These are phyloP conservation scores for Paecilomyces sp. DNA, from an alignment of 2,329 filamentous ascomycete genomes.

Conservation along the genomic window DNA sequence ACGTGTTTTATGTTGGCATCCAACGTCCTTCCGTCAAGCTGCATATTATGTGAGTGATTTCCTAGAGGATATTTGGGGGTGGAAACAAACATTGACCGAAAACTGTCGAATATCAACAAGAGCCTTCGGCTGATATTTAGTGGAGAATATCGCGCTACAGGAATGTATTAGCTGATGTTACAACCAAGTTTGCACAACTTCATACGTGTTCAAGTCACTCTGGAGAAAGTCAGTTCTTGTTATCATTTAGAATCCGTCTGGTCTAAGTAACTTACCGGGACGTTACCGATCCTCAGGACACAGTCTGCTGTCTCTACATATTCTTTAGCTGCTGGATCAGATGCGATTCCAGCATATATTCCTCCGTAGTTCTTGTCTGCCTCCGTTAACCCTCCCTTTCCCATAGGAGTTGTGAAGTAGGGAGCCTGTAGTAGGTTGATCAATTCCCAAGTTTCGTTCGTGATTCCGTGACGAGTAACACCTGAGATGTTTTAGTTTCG, in stretches of 20 bases:
- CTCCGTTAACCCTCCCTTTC: slow-evolving; percentile 1
- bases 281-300: neutral
- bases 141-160: slow-evolving; percentile 3
- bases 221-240: neutral
- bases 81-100: neutral
- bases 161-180: neutral
- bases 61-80: neutral
- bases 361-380: slow-evolving; percentile 1
- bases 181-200: neutral
- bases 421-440: slow-evolving; percentile 1
- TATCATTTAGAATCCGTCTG: neutral
- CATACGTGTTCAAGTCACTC: slow-evolving; percentile 7
- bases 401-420: slow-evolving; percentile 3
- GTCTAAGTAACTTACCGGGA: neutral
- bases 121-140: neutral
- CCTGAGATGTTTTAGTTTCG: neutral
- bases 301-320: neutral
- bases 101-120: slow-evolving; percentile 6
- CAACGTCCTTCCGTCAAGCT: neutral
- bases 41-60: neutral
- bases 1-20: slow-evolving; percentile 1
- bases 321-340: neutral
- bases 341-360: slow-evolving; percentile 1
- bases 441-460: neutral
- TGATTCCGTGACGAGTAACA: neutral